phyloP scores from a whole-genome alignment of 352 stramenopile species.

The Lagenidium giganteum region DNA sequence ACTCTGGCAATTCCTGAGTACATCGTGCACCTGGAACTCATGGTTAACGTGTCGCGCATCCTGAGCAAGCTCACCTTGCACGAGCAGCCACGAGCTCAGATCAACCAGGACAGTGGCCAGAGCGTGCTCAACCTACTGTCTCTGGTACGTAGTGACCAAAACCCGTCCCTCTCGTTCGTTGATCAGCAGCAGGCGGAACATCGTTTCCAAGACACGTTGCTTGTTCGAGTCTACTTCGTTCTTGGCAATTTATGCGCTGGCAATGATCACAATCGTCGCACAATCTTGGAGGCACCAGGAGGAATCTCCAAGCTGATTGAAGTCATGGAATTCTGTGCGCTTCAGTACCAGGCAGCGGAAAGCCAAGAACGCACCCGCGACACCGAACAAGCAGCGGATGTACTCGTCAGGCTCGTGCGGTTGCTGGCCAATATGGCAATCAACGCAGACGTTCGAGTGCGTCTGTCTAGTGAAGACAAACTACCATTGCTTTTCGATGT shows the following conservation, averaged over 20 bases:
- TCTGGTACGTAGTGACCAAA: constrained; percentile 35
- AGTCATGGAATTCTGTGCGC: constrained; percentile 35
- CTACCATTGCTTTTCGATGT: constrained; percentile 39
- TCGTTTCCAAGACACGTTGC: constrained; percentile 43
- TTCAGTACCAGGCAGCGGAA: constrained; percentile 25
- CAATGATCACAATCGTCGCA: constrained; percentile 69
- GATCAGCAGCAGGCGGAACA: constrained; percentile 28
- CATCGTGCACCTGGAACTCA: constrained; percentile 53
- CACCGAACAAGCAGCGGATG: constrained; percentile 33
- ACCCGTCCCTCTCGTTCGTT: constrained; percentile 27
- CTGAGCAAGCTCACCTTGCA: constrained; percentile 81
- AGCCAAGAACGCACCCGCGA: constrained; percentile 1
- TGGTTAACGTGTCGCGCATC: constrained; percentile 75
- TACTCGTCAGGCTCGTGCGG: constrained; percentile 80
- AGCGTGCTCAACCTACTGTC: constrained; percentile 41
- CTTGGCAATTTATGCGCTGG: constrained; percentile 84
- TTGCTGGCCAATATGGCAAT: constrained; percentile 82
- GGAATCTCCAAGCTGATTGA: constrained; percentile 34
- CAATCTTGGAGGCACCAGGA: constrained; percentile 27
- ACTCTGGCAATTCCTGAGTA: constrained; percentile 41
- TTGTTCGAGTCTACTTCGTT: constrained; percentile 77
- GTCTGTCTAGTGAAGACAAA: constrained; percentile 27
- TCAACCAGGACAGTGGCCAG: constrained; percentile 36
- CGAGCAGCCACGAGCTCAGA: constrained; percentile 56
- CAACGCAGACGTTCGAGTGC: constrained; percentile 49